Evolutionary conservation across 1,284 basidiomycete species (phyloP).

Genomic region (Chondrostereum purpureum): DNA sequence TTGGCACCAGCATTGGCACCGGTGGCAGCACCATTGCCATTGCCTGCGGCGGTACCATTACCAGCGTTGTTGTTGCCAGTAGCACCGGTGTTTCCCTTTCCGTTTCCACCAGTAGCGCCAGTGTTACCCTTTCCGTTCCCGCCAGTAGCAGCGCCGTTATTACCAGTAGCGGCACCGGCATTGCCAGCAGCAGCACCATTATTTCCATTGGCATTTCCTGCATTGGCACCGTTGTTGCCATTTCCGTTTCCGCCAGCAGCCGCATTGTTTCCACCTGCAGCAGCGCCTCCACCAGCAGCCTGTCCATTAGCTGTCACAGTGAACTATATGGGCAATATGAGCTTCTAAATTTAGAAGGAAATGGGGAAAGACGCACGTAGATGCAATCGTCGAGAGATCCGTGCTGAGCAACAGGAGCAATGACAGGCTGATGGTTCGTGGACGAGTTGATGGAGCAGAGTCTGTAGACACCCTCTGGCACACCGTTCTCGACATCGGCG

Average conservation of each 20-base stretch:
- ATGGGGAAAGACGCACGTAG: slow-evolving; percentile 27
- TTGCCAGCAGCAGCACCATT: neutral
- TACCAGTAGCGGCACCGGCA: neutral
- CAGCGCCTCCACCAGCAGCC: neutral
- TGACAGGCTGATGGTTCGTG: slow-evolving; percentile 44
- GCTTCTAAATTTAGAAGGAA: neutral
- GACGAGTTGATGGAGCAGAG: slow-evolving; percentile 36
- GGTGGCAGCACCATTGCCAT: no score
- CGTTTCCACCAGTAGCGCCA: no score
- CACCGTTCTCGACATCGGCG: slow-evolving; percentile 37
- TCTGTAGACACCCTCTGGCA: slow-evolving; percentile 43
- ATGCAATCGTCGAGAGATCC: slow-evolving; percentile 33
- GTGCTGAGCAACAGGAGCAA: slow-evolving; percentile 28
- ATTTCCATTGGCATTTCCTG: neutral
- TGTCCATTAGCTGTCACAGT: neutral
- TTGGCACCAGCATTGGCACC: neutral
- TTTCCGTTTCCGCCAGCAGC: neutral
- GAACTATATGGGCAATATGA: no score
- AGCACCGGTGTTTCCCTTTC: no score
- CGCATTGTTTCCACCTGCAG: neutral
- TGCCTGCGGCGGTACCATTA: no score
- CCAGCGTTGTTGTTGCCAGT: no score
- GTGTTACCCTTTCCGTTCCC: no score
- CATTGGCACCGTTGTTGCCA: neutral
- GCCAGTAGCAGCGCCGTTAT: no score